These are phyloP conservation scores for Trametes cingulata DNA, from an alignment of 768 basidiomycete species.

Conservation along the genomic window DNA sequence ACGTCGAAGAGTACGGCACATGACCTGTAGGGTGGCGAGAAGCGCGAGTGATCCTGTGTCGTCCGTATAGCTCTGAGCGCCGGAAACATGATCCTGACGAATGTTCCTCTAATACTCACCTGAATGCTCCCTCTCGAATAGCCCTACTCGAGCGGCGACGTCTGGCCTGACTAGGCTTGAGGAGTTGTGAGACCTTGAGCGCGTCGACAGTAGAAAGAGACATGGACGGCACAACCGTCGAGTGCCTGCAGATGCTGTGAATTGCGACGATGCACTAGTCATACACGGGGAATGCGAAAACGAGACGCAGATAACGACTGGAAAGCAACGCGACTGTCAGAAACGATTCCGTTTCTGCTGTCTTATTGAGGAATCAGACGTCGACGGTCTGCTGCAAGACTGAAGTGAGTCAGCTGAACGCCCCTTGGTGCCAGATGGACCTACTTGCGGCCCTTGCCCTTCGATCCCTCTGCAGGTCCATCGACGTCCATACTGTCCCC, in stretches of 20 bases:
- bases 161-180: too few species aligned
- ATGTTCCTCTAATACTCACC: too few species aligned
- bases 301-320: constrained; percentile 19
- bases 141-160: too few species aligned
- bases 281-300: not conserved
- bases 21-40: too few species aligned
- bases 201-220: too few species aligned
- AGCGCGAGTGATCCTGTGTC: too few species aligned
- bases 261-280: not conserved
- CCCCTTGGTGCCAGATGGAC: constrained; percentile 28
- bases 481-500: constrained; percentile 66
- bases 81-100: too few species aligned
- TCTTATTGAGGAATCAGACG: constrained; percentile 27
- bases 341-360: constrained; percentile 60
- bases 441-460: constrained; percentile 63
- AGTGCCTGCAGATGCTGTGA: not conserved
- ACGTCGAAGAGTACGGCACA: too few species aligned
- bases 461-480: constrained; percentile 48
- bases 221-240: too few species aligned
- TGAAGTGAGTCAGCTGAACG: not conserved
- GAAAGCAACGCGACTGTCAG: not conserved
- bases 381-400: not conserved
- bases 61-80: too few species aligned
- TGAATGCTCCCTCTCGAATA: too few species aligned
- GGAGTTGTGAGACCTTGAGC: too few species aligned